Base-by-base conservation (phyloP, 2,329 filamentous ascomycete genomes). In the Colletotrichum ledebouriae region DNA sequence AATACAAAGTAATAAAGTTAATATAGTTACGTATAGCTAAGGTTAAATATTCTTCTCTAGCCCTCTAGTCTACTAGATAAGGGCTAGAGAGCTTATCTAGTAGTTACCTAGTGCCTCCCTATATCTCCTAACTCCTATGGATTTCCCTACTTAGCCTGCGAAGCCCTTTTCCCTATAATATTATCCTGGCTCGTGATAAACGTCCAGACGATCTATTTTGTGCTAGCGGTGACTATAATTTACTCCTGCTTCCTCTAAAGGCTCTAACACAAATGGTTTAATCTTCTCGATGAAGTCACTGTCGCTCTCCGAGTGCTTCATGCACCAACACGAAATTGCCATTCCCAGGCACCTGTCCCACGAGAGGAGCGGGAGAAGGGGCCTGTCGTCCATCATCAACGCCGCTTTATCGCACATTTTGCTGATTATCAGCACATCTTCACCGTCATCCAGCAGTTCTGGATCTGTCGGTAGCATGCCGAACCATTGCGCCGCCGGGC, bases 301-400 rank as follows among this genome's bases (percentile, higher is more conserved):
- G 33, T 68, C 65, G 55, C 41, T 68, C 41, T 65, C 47, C 47
- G 59, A 42, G 25, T 53, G 47, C 37, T 49, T 55, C 17, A 68
- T 44, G 29, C 65, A 68, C 65, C 65, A 68, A 20, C 55, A 65
- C 65, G 55, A 68, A 15, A 68, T 59, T 10, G 53, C 60, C 61
- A 65, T 68, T 2, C 65, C 65, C 22, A 68, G 34, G 25, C 61
- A 65, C 10, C 65, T 55, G 25, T 68, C 65, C 61, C 53, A 59
- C 2, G 61, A 68, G 2, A 68, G 37, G 3, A 68, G 41, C 11
- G 65, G 65, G 2, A 65, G 5, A 6, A 68, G 47, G 6, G 65
- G 41, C 49, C 37, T 65, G 6, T 65, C 59, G 47, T 68, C 60
- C 61, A 65, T 59, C 15, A 57, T 55, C 5, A 59, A 4, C 3